Evolutionary conservation across 345 rosid species (phyloP).

Genomic region (Ceriops tagal): DNA sequence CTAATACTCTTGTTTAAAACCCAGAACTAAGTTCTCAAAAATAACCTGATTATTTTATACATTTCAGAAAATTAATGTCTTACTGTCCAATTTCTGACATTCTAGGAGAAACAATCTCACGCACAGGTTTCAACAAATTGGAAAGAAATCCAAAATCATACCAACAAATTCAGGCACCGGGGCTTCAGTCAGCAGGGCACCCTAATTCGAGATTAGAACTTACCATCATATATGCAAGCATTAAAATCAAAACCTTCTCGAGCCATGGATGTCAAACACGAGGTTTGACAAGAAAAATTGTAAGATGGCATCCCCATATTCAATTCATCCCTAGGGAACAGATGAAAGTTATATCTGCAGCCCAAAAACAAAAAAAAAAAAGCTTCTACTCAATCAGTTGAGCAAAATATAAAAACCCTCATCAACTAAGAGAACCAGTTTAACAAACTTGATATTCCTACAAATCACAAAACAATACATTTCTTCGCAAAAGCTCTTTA

Average conservation of each 20-base stretch:
- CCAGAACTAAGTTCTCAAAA: no score
- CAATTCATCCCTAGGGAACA: slow-evolving; percentile 83
- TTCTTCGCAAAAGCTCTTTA: background rate
- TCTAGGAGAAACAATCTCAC: background rate
- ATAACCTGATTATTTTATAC: no score
- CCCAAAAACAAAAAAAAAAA: background rate
- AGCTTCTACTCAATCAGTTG: background rate
- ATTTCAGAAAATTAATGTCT: no score
- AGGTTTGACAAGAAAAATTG: slow-evolving; percentile 77
- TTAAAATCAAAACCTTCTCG: slow-evolving; percentile 84
- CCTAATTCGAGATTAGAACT: background rate
- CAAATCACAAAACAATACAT: no score
- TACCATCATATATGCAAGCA: slow-evolving; percentile 81
- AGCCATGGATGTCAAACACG: slow-evolving; percentile 67
- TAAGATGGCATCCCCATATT: slow-evolving; percentile 77
- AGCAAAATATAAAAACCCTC: background rate
- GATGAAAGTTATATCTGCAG: slow-evolving; percentile 77
- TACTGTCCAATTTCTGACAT: no score
- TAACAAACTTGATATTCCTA: background rate
- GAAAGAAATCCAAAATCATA: no score
- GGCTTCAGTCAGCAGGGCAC: background rate
- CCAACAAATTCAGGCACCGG: background rate
- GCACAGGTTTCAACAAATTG: background rate
- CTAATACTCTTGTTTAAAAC: no score
- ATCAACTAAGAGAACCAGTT: no score